phyloP scores from a whole-genome alignment of 768 basidiomycete species.

The Lactarius hatsudake region DNA sequence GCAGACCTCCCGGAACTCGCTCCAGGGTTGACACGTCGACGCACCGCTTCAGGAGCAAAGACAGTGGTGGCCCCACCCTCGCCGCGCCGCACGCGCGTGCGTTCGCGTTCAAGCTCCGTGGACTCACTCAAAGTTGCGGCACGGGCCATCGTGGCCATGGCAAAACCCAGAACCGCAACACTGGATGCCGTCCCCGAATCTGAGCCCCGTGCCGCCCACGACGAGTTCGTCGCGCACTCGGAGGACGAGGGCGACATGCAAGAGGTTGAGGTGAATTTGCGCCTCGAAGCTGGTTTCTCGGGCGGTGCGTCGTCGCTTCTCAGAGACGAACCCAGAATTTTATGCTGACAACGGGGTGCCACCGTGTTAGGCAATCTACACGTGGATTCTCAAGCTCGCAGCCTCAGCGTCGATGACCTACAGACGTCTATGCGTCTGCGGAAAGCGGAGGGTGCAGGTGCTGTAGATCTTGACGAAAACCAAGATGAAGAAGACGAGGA shows the following conservation, averaged over 20 bases:
- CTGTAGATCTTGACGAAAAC: neutral
- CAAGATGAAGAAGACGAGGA: neutral
- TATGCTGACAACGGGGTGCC: neutral
- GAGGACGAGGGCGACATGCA: constrained; percentile 18
- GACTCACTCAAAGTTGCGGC: neutral
- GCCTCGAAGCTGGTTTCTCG: neutral
- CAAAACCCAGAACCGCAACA: neutral
- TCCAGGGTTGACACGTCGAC: neutral
- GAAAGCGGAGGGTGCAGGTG: neutral
- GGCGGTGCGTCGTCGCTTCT: constrained; percentile 5
- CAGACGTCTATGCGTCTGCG: neutral
- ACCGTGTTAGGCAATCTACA: neutral
- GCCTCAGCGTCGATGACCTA: neutral
- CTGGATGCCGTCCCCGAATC: neutral
- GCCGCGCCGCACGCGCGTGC: neutral
- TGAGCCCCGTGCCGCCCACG: constrained; percentile 3
- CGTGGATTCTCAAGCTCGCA: neutral
- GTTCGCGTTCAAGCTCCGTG: neutral
- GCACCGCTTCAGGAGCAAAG: neutral
- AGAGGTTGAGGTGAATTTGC: constrained; percentile 19
- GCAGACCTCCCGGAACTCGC: neutral
- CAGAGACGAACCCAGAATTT: neutral
- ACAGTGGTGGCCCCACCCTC: neutral
- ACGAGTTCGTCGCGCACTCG: constrained; percentile 14
- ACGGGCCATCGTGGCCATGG: neutral